Percentiles rank a stretch among this genome's conserved stretches.
Evolutionary conservation across 2,329 filamentous ascomycete species (phyloP).

Genomic region (Beauveria scarabaeidicola): DNA sequence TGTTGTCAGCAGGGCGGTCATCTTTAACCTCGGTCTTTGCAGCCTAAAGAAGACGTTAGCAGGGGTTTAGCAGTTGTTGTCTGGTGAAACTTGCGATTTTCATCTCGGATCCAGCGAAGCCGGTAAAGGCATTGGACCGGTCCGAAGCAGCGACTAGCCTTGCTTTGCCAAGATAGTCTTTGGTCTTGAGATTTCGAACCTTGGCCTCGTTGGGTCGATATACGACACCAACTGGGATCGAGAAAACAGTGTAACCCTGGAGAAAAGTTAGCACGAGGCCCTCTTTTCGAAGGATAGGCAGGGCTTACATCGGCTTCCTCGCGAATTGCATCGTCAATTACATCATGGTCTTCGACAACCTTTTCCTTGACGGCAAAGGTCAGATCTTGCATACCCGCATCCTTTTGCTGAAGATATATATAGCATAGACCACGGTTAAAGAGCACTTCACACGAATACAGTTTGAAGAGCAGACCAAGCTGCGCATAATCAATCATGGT

Average conservation of each 20-base stretch:
- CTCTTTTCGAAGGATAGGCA: neutral
- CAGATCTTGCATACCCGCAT: slow-evolving; percentile 84
- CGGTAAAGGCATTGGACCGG: slow-evolving; percentile 69
- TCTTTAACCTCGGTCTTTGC: slow-evolving; percentile 54
- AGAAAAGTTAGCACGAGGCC: slow-evolving; percentile 16
- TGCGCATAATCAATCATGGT: slow-evolving; percentile 98
- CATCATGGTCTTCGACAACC: slow-evolving; percentile 90
- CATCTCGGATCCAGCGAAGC: slow-evolving; percentile 70
- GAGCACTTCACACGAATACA: slow-evolving; percentile 94
- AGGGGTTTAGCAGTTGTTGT: neutral
- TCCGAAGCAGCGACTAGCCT: slow-evolving; percentile 83
- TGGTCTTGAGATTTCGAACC: slow-evolving; percentile 94
- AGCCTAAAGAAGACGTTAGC: slow-evolving; percentile 27
- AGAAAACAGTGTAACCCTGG: slow-evolving; percentile 96
- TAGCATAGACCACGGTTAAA: slow-evolving; percentile 97
- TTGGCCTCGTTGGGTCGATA: slow-evolving; percentile 96
- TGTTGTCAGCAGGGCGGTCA: slow-evolving; percentile 71
- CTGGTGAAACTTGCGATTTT: slow-evolving; percentile 50
- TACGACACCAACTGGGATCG: slow-evolving; percentile 89
- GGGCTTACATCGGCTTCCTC: slow-evolving; percentile 77
- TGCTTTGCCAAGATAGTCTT: slow-evolving; percentile 97
- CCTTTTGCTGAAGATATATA: slow-evolving; percentile 89
- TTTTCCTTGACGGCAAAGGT: slow-evolving; percentile 90
- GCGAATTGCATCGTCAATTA: slow-evolving; percentile 92
- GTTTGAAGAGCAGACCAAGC: slow-evolving; percentile 85